These are phyloP conservation scores for Coniophora puteana DNA, from an alignment of 1,284 basidiomycete genomes.

Conservation along the genomic window DNA sequence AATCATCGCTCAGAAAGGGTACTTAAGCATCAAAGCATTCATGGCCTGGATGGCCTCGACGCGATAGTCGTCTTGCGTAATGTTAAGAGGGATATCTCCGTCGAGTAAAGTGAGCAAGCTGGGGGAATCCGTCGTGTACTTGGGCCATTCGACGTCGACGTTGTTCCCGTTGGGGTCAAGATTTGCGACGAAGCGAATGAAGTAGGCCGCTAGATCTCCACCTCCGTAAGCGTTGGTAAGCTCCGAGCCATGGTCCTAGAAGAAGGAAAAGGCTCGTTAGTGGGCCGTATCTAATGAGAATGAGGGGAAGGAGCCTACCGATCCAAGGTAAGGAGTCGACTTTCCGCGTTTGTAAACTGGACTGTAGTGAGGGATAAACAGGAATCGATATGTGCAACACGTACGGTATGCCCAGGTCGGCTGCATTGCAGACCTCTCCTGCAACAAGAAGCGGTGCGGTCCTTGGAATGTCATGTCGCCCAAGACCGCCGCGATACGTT, in stretches of 20 bases:
- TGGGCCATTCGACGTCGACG: slow-evolving; percentile 40
- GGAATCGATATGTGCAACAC: slow-evolving; percentile 9
- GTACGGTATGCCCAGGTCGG: slow-evolving; percentile 43
- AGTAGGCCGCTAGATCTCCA: slow-evolving; percentile 35
- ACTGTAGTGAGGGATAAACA: not conserved
- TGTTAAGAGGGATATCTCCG: not conserved
- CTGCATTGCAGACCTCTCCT: slow-evolving; percentile 36
- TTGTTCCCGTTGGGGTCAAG: slow-evolving; percentile 42
- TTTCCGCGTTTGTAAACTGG: slow-evolving; percentile 43
- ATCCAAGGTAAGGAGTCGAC: slow-evolving; percentile 35
- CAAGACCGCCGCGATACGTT: slow-evolving; percentile 44
- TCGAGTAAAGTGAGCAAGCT: not conserved
- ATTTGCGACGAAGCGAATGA: slow-evolving; percentile 35
- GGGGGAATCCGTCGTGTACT: slow-evolving; percentile 29
- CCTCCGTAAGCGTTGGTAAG: slow-evolving; percentile 36
- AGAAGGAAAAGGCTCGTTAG: not conserved
- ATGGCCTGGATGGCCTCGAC: not conserved
- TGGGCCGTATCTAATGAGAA: not conserved
- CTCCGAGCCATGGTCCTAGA: slow-evolving; percentile 34
- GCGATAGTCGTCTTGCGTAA: not conserved
- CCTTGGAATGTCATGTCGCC: slow-evolving; percentile 53
- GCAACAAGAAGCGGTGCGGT: slow-evolving; percentile 44
- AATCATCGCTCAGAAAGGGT: too few species aligned
- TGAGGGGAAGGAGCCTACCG: slow-evolving; percentile 25
- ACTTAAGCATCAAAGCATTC: too few species aligned